Conservation (phyloP, 1,139 yeast genomes). For the Eremothecium sinecaudum region DNA sequence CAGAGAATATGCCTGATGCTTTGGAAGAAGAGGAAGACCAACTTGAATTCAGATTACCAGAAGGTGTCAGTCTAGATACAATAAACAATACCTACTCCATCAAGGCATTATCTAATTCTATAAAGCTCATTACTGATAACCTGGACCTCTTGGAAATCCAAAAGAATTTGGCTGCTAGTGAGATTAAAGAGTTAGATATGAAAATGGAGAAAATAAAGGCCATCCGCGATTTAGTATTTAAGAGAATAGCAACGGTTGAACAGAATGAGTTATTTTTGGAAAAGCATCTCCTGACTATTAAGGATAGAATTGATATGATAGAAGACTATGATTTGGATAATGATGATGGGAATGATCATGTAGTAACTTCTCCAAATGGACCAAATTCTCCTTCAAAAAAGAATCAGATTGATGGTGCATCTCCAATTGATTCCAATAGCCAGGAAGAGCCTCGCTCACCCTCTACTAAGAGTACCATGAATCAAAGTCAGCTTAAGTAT, state of each 20-base stretch:
- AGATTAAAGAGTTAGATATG: conserved; percentile 51
- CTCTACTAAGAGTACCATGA: background rate
- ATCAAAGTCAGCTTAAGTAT: conserved; percentile 9
- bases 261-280: conserved; percentile 48
- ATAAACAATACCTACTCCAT: conserved; percentile 36
- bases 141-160: conserved; percentile 50
- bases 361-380: conserved; percentile 13
- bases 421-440: background rate
- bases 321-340: conserved; percentile 29
- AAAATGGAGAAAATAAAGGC: conserved; percentile 43
- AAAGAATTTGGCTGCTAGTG: conserved; percentile 54
- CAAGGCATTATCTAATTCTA: conserved; percentile 32
- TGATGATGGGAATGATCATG: conserved; percentile 21
- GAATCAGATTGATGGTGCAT: background rate
- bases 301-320: conserved; percentile 34
- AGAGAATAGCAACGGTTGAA: conserved; percentile 50
- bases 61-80: conserved; percentile 33
- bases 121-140: conserved; percentile 36
- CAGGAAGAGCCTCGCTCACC: background rate
- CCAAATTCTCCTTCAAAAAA: conserved; percentile 7
- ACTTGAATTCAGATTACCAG: conserved; percentile 29
- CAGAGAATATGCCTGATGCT: conserved; percentile 10
- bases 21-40: conserved; percentile 10
- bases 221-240: conserved; percentile 45
- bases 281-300: conserved; percentile 36